These are phyloP conservation scores for Neoscytalidium dimidiatum DNA, from an alignment of 2,329 filamentous ascomycete species.

Conservation along the genomic window DNA sequence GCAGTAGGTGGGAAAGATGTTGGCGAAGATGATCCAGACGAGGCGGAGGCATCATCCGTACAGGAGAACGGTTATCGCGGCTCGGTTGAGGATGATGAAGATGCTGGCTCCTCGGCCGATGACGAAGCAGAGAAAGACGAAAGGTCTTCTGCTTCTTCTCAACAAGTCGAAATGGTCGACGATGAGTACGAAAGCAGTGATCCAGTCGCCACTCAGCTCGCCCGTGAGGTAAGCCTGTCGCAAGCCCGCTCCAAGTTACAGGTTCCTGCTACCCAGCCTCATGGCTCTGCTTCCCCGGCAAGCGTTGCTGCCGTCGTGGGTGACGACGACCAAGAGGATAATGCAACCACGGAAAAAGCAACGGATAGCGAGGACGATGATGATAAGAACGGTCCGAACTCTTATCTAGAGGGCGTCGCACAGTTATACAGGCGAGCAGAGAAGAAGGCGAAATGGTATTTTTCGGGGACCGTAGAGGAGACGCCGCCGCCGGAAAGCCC, in stretches of 20 bases:
- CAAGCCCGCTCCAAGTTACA: background rate
- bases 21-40: background rate
- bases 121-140: background rate
- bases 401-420: background rate
- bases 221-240: background rate
- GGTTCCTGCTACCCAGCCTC: background rate
- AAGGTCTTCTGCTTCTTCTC: background rate
- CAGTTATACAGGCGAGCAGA: background rate
- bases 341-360: background rate
- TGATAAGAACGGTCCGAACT: background rate
- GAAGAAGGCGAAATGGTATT: background rate
- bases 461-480: background rate
- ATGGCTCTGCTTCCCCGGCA: background rate
- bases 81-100: background rate
- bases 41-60: background rate
- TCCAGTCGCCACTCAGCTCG: background rate
- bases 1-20: background rate
- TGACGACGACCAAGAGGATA: background rate
- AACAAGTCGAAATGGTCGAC: background rate
- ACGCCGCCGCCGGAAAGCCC: slow-evolving; percentile 5
- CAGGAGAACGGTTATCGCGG: background rate
- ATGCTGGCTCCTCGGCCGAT: background rate
- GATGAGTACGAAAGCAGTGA: background rate
- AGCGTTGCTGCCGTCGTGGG: background rate
- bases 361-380: background rate